Base-by-base conservation (phyloP, 1,139 yeast genomes). In the Yamadazyma dendronema region DNA sequence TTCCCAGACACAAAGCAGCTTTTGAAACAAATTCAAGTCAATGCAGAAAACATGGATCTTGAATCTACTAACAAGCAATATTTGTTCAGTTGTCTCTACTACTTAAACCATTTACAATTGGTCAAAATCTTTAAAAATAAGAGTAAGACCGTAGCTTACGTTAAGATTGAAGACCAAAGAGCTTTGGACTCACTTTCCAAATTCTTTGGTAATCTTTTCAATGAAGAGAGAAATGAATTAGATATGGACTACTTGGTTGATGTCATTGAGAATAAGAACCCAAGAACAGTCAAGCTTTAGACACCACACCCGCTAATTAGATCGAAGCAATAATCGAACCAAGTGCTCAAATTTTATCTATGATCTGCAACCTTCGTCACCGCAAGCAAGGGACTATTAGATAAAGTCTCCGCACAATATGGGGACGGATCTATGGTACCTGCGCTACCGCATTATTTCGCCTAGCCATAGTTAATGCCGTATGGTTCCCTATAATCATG, bases 21-120 rank as follows among this genome's bases (percentile, higher is more conserved):
- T 24, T 54, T 70, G 38, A 65, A 61, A 42, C 42, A 52, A 17
- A 62, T 65, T n/a, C 66, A 61, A 39, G 38, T 32, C 15, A 43
- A 40, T 23, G 15, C 43, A 36, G 28, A 46, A 38, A 32, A 45
- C 24, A 34, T 37, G 36, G 48, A 54, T 31, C 53, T 66, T 24
- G 76, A 70, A 47, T 56, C 69, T 11, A 57, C 61, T 40, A 69
- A 71, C 51, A 71, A 70, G 51, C 76, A 70, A 45, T 70, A 71
- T 46, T 57, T 71, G 39, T 56, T 71, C 31, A 61, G 69, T 37
- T 66, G 68, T 40, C 57, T 71, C 41, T 70, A 65, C 44, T 70
- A 67, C 44, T 56, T 70, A 44, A 53, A 65, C 46, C 59, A 68
- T 42, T 56, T 70, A 39, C 53, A 52, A 30, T 54, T 70, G 42